Conservation (phyloP, 345 rosid species). For the Salix suchowensis region DNA sequence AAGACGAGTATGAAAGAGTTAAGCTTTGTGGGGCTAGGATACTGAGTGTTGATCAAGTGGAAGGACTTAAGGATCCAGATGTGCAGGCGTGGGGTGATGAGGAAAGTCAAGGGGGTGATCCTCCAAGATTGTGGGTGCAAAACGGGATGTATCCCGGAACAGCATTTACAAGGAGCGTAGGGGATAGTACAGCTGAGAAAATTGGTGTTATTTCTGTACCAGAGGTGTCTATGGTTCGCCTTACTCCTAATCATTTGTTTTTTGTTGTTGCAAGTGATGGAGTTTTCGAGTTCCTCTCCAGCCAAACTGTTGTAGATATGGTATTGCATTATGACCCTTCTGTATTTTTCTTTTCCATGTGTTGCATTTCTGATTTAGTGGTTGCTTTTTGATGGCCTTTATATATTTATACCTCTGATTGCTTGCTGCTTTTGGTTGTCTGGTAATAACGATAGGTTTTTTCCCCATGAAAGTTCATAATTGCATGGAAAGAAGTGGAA, state of each 20-base stretch:
- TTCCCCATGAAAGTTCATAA: background rate
- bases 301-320: constrained; percentile 84
- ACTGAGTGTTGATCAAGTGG: constrained; percentile 89
- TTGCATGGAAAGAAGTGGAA: background rate
- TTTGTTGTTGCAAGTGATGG: constrained; percentile 97
- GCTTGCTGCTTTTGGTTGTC: background rate
- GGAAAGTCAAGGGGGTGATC: constrained; percentile 88
- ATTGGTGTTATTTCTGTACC: constrained; percentile 86
- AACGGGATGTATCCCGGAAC: constrained; percentile 95
- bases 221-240: constrained; percentile 62
- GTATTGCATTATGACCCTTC: constrained; percentile 31
- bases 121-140: constrained; percentile 94
- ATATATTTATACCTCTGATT: constrained; percentile 6
- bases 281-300: constrained; percentile 89
- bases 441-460: background rate
- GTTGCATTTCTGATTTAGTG: background rate
- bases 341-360: background rate
- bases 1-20: constrained; percentile 88
- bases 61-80: constrained; percentile 80
- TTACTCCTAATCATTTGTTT: constrained; percentile 64
- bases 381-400: background rate
- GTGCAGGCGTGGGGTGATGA: constrained; percentile 83
- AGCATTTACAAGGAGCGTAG: constrained; percentile 89
- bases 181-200: constrained; percentile 76
- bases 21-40: constrained; percentile 89